Evolutionary conservation across 805 yeast species (phyloP).

Genomic region (Saccharomycopsis olivae): DNA sequence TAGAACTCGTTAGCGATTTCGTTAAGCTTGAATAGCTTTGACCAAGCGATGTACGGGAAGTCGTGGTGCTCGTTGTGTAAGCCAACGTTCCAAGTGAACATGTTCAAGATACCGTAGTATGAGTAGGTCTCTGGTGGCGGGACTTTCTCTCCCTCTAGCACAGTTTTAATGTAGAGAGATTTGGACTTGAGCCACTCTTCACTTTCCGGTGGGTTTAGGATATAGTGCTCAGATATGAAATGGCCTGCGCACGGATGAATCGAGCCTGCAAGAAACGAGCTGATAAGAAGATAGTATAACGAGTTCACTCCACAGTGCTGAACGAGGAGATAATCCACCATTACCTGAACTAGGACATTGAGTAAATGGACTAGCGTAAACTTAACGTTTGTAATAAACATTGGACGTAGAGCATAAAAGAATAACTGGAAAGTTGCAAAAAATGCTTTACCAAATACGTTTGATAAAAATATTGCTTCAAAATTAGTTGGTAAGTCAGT

Average conservation of each 20-base stretch:
- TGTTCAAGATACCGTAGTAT: slow-evolving; percentile 72
- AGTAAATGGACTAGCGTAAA: slow-evolving; percentile 67
- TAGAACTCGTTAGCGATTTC: slow-evolving; percentile 71
- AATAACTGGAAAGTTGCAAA: slow-evolving; percentile 84
- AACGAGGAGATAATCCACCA: slow-evolving; percentile 49
- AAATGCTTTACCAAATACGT: slow-evolving; percentile 77
- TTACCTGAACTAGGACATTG: slow-evolving; percentile 47
- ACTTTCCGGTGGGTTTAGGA: slow-evolving; percentile 43
- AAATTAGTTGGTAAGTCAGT: slow-evolving; percentile 78
- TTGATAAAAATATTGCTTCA: slow-evolving; percentile 67
- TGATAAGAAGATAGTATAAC: slow-evolving; percentile 53
- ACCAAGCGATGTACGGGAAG: slow-evolving; percentile 91
- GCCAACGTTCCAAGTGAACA: slow-evolving; percentile 86
- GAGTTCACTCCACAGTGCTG: slow-evolving; percentile 54
- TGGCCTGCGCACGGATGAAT: slow-evolving; percentile 93
- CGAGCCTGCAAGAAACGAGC: slow-evolving; percentile 83
- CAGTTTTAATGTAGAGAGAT: slow-evolving; percentile 14
- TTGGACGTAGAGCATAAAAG: slow-evolving; percentile 84
- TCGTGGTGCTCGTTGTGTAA: slow-evolving; percentile 94
- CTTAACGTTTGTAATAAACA: slow-evolving; percentile 67
- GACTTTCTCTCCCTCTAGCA: slow-evolving; percentile 16
- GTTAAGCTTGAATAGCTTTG: slow-evolving; percentile 55
- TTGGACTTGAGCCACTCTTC: slow-evolving; percentile 17
- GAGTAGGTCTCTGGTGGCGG: slow-evolving; percentile 80
- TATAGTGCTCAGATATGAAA: slow-evolving; percentile 90